Conservation (phyloP, 352 stramenopile species). For the Lagenidium sp. region DNA sequence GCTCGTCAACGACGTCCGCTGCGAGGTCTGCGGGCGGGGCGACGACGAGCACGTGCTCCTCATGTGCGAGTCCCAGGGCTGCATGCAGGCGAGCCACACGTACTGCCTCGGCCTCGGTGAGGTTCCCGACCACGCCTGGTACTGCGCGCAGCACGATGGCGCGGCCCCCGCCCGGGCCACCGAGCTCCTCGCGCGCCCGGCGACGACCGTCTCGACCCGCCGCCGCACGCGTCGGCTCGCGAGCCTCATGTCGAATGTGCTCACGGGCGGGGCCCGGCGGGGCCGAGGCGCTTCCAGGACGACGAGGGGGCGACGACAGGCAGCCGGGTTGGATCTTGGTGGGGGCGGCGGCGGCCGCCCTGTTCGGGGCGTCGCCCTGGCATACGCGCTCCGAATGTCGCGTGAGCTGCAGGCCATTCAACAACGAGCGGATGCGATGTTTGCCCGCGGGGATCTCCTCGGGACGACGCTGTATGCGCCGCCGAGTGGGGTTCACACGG, state of each 20-base stretch:
- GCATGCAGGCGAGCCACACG: slow-evolving; percentile 55
- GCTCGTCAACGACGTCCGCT: slow-evolving; percentile 64
- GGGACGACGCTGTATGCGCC: slow-evolving; percentile 28
- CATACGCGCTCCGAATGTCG: slow-evolving; percentile 73
- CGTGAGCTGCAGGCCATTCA: slow-evolving; percentile 67
- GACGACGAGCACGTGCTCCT: slow-evolving; percentile 78
- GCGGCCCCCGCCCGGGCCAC: slow-evolving; percentile 23
- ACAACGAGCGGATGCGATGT: slow-evolving; percentile 60
- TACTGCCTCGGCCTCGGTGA: slow-evolving; percentile 57
- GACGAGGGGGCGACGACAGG: slow-evolving; percentile 9
- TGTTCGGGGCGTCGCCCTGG: slow-evolving; percentile 51
- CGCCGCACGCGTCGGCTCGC: slow-evolving; percentile 51
- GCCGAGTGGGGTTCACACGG: slow-evolving; percentile 6
- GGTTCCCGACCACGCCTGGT: slow-evolving; percentile 60
- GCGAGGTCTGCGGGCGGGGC: slow-evolving; percentile 56
- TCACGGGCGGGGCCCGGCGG: slow-evolving; percentile 13
- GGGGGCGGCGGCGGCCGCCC: too few species aligned
- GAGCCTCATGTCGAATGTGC: slow-evolving; percentile 65
- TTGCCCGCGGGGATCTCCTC: slow-evolving; percentile 47
- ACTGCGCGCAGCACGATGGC: slow-evolving; percentile 40
- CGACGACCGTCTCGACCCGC: slow-evolving; percentile 52
- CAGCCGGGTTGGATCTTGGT: too few species aligned
- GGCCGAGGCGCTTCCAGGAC: not conserved
- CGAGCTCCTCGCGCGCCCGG: slow-evolving; percentile 40
- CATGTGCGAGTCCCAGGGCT: slow-evolving; percentile 62